These are phyloP conservation scores for Datisca glomerata DNA, from an alignment of 306 rosid genomes.

Conservation along the genomic window DNA sequence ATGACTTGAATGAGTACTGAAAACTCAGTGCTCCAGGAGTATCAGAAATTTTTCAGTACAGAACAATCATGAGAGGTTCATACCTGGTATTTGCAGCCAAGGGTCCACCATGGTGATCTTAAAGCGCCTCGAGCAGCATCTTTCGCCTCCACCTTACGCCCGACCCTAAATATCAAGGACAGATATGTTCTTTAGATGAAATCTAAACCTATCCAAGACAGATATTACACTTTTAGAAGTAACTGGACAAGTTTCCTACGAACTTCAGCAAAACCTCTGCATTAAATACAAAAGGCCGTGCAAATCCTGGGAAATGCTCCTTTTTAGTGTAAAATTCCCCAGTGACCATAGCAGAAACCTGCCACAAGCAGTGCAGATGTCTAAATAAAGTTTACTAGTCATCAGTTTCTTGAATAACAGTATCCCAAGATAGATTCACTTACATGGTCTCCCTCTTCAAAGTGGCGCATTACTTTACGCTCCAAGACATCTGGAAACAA, in stretches of 20 bases:
- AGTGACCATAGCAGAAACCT: constrained; percentile 89
- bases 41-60: not conserved
- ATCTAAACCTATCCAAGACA: constrained; percentile 5
- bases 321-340: constrained; percentile 91
- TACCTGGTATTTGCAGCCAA: constrained; percentile 77
- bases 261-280: constrained; percentile 86
- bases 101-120: constrained; percentile 95
- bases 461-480: constrained; percentile 71
- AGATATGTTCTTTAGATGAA: constrained; percentile 13
- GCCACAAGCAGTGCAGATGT: constrained; percentile 10
- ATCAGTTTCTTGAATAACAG: not conserved
- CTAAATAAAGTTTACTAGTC: not conserved
- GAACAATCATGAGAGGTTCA: constrained; percentile 8
- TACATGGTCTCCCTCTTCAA: constrained; percentile 88
- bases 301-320: constrained; percentile 95
- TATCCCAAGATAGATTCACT: constrained; percentile 5
- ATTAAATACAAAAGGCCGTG: constrained; percentile 82
- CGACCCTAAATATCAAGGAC: constrained; percentile 39
- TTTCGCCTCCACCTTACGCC: constrained; percentile 72
- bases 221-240: not conserved
- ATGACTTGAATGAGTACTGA: no score
- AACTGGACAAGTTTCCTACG: constrained; percentile 17
- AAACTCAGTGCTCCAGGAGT: no score
- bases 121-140: constrained; percentile 93
- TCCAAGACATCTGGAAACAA: constrained; percentile 90